A percentile compares a stretch with the other conserved stretches of the same genome.
These are phyloP conservation scores for Sarocladium strictum DNA, from an alignment of 2,329 filamentous ascomycete species.

Conservation along the genomic window DNA sequence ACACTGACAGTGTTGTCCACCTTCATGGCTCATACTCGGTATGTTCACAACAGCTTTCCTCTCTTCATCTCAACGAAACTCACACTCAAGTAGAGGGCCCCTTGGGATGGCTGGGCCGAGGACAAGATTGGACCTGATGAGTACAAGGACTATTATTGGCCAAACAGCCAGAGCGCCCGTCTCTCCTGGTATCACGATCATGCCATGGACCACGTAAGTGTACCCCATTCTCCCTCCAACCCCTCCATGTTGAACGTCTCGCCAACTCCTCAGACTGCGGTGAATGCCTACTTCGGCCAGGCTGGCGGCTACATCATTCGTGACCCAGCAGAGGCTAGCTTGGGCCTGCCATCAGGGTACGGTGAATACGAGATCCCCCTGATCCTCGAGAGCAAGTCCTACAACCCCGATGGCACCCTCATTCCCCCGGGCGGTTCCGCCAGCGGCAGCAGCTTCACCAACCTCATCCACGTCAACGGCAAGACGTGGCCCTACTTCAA, in stretches of 20 bases:
- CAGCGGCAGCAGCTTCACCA: background rate
- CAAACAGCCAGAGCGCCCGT: slow-evolving; percentile 1
- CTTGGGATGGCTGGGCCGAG: slow-evolving; percentile 12
- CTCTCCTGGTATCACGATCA: slow-evolving; percentile 4
- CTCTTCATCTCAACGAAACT: background rate
- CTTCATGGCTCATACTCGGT: slow-evolving; percentile 44
- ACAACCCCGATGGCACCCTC: background rate
- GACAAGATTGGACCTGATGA: background rate
- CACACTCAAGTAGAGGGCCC: slow-evolving; percentile 18
- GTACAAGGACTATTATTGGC: slow-evolving; percentile 5
- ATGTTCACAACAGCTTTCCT: background rate
- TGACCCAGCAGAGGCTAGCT: background rate
- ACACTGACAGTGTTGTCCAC: slow-evolving; percentile 40
- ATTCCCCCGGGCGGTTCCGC: background rate
- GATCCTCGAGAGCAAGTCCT: background rate
- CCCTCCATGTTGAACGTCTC: too few species aligned
- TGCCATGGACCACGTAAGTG: background rate
- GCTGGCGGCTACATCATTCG: slow-evolving; percentile 6
- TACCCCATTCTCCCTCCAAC: background rate
- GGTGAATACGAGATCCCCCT: slow-evolving; percentile 3
- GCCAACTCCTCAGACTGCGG: background rate
- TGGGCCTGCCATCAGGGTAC: slow-evolving; percentile 1
- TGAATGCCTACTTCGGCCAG: slow-evolving; percentile 4
- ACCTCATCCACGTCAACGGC: background rate
- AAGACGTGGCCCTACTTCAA: slow-evolving; percentile 6